Conservation (phyloP, 345 rosid genomes). For the Conringia planisiliqua region DNA sequence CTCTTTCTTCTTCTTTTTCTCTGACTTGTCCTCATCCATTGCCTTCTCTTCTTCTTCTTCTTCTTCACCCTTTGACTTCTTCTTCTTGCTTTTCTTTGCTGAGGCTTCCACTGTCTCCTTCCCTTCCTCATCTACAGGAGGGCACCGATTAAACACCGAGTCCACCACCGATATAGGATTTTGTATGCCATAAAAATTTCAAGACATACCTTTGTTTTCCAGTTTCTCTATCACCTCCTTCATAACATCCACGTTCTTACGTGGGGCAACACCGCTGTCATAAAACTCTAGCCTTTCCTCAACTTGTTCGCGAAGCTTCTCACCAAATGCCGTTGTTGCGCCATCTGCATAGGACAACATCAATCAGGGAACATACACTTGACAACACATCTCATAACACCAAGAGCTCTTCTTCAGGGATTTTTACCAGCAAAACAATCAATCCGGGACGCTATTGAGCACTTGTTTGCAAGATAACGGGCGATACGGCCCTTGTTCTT, state of each 20-base stretch:
- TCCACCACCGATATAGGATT: background rate
- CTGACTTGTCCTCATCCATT: slow-evolving; percentile 22
- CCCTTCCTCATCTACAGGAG: slow-evolving; percentile 14
- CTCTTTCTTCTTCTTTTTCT: slow-evolving; percentile 33
- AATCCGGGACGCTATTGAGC: slow-evolving; percentile 96
- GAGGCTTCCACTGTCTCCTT: slow-evolving; percentile 20
- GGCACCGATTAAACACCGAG: background rate
- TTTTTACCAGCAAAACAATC: slow-evolving; percentile 89
- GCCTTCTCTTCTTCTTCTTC: slow-evolving; percentile 12
- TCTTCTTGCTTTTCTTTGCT: slow-evolving; percentile 34
- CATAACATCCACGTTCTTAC: slow-evolving; percentile 96
- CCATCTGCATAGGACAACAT: slow-evolving; percentile 42
- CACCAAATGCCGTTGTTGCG: slow-evolving; percentile 65
- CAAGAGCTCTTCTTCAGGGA: background rate
- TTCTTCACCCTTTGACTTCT: slow-evolving; percentile 22
- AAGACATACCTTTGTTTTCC: slow-evolving; percentile 50
- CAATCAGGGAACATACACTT: background rate
- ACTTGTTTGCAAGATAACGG: slow-evolving; percentile 94
- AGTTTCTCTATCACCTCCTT: slow-evolving; percentile 65
- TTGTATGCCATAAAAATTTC: background rate
- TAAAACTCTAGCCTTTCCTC: slow-evolving; percentile 93
- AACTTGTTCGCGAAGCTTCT: slow-evolving; percentile 94
- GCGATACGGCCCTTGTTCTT: slow-evolving; percentile 98
- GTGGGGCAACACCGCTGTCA: slow-evolving; percentile 95
- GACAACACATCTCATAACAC: background rate